Conservation (phyloP, 179 eudicot species). For the Camellia oleifera region DNA sequence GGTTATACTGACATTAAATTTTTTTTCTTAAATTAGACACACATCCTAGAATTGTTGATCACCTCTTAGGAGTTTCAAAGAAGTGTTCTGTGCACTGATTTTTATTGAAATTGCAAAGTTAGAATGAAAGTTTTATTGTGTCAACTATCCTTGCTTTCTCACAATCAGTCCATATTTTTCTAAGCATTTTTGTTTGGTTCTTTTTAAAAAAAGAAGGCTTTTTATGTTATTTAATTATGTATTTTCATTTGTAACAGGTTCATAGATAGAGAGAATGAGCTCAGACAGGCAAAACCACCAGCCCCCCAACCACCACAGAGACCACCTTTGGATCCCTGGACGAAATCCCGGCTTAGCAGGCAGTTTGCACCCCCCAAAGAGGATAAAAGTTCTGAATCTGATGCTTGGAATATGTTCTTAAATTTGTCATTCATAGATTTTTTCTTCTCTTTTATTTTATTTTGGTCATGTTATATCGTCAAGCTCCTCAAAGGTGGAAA, state of each 20-base stretch:
- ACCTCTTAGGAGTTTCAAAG: not conserved
- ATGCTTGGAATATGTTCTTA: slow-evolving; percentile 20
- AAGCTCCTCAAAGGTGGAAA: not conserved
- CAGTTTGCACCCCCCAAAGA: slow-evolving; percentile 85
- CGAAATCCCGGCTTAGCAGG: slow-evolving; percentile 76
- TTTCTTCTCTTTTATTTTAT: too few species aligned
- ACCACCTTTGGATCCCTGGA: slow-evolving; percentile 88
- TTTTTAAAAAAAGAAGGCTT: too few species aligned
- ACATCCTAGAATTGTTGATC: not conserved
- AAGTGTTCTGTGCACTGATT: not conserved
- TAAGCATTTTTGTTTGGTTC: too few species aligned
- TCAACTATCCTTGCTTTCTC: not conserved
- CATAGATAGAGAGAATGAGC: slow-evolving; percentile 86
- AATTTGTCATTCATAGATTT: not conserved
- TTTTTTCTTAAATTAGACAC: not conserved
- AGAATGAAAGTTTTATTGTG: not conserved
- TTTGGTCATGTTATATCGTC: not conserved
- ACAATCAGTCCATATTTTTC: not conserved
- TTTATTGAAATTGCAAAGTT: not conserved
- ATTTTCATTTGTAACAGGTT: slow-evolving; percentile 47
- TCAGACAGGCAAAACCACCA: slow-evolving; percentile 87
- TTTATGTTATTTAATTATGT: not conserved
- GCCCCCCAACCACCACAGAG: slow-evolving; percentile 76
- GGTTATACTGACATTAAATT: not conserved
- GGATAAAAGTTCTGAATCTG: slow-evolving; percentile 59